A percentile compares a stretch with the other conserved stretches of the same genome.
These are phyloP conservation scores for Porcisia hertigi DNA, from an alignment of 208 protist species.

Conservation along the genomic window DNA sequence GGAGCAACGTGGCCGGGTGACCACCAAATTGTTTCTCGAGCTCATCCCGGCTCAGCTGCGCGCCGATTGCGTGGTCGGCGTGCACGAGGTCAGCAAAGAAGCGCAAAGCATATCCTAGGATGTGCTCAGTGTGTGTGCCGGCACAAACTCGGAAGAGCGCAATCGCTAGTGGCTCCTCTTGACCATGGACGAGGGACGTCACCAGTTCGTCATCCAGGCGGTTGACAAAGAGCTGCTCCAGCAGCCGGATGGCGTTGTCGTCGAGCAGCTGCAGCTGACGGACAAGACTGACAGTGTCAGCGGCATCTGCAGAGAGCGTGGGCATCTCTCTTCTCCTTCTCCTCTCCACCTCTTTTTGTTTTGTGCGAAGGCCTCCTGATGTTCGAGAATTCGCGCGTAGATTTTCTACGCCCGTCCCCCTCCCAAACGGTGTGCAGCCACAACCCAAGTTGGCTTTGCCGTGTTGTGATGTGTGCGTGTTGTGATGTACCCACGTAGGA, in stretches of 20 bases:
- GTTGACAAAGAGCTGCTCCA: conserved; percentile 84
- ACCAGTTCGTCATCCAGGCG: conserved; percentile 57
- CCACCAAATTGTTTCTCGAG: conserved; percentile 49
- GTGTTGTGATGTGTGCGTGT: background rate
- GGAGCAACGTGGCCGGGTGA: conserved; percentile 51
- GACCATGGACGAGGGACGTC: conserved; percentile 53
- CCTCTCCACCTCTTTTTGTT: background rate
- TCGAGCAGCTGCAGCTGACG: conserved; percentile 69
- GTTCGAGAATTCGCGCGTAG: background rate
- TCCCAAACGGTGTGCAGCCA: background rate
- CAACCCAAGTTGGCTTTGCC: background rate
- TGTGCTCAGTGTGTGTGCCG: conserved; percentile 41
- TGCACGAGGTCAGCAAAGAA: conserved; percentile 81
- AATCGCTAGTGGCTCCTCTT: conserved; percentile 53
- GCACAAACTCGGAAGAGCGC: conserved; percentile 58
- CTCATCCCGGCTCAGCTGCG: conserved; percentile 51
- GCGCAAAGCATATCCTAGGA: conserved; percentile 73
- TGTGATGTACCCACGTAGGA: background rate
- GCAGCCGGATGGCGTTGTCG: conserved; percentile 50
- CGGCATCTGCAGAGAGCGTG: conserved; percentile 59
- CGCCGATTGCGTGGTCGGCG: conserved; percentile 38
- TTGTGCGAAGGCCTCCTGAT: background rate
- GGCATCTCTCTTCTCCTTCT: conserved; percentile 47
- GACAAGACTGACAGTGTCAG: conserved; percentile 64
- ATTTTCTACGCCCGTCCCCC: too few relatives aligned